Evolutionary conservation across 2,329 filamentous ascomycete genomes (phyloP).

Genomic region (Moelleriella libera): DNA sequence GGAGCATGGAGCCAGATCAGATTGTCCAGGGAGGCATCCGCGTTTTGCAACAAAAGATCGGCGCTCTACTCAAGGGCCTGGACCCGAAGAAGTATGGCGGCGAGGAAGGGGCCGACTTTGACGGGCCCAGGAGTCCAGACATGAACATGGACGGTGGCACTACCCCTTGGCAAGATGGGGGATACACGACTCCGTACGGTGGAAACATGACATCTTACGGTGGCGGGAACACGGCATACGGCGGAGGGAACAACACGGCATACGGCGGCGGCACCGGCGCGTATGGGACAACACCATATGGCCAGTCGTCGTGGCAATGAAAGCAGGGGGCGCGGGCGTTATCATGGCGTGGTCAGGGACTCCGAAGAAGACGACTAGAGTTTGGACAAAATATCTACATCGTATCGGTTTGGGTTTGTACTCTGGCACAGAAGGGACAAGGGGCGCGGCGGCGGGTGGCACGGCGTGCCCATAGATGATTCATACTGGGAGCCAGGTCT

Average conservation of each 20-base stretch:
- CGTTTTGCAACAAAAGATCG: constrained; percentile 81
- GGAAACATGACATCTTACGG: constrained; percentile 45
- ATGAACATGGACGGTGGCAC: constrained; percentile 43
- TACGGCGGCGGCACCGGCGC: constrained; percentile 45
- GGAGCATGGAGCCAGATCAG: constrained; percentile 75
- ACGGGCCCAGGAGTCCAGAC: constrained; percentile 53
- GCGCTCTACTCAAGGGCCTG: constrained; percentile 51
- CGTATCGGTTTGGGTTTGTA: too few species aligned
- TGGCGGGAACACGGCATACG: constrained; percentile 55
- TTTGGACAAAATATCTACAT: too few species aligned
- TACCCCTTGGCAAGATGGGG: constrained; percentile 45
- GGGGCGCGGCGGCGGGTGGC: too few species aligned
- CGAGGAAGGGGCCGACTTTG: constrained; percentile 45
- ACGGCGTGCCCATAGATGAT: too few species aligned
- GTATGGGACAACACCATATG: constrained; percentile 31
- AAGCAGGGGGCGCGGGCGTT: neutral
- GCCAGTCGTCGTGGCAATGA: constrained; percentile 35
- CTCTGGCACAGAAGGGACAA: too few species aligned
- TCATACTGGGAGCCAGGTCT: too few species aligned
- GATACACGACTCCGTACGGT: constrained; percentile 57
- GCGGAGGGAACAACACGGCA: constrained; percentile 46
- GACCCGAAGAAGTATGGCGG: constrained; percentile 34
- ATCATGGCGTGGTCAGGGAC: neutral
- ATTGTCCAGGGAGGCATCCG: constrained; percentile 84
- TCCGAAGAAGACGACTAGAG: too few species aligned